phyloP scores from a whole-genome alignment of 164 flowering plant genomes.

The Euptelea pleiosperma region DNA sequence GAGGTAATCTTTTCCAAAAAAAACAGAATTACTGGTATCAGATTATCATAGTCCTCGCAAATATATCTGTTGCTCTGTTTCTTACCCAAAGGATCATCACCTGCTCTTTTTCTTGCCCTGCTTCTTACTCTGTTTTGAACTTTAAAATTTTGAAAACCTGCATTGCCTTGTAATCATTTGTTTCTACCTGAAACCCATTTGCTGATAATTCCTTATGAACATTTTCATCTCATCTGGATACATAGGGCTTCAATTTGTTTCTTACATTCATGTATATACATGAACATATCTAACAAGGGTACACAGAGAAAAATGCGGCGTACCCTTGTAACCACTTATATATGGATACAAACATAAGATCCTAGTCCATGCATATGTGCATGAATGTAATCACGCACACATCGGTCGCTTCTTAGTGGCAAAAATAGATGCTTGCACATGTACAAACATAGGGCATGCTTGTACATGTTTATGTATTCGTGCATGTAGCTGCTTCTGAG shows the following conservation, averaged over 20 bases:
- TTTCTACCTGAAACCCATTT: background rate
- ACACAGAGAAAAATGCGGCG: too few species aligned
- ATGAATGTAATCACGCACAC: too few species aligned
- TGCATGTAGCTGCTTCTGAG: background rate
- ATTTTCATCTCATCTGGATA: background rate
- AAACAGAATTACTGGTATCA: too few species aligned
- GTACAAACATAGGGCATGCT: background rate
- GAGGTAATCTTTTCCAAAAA: conserved; percentile 56
- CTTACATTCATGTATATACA: too few species aligned
- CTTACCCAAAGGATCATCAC: too few species aligned
- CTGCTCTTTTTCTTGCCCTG: background rate
- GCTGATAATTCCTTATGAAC: background rate
- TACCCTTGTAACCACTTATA: too few species aligned
- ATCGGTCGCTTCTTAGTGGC: too few species aligned
- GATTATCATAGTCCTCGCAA: background rate
- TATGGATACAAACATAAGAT: background rate
- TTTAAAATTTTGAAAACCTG: background rate
- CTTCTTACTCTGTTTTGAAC: background rate
- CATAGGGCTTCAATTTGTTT: background rate
- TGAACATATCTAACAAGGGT: too few species aligned
- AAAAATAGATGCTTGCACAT: background rate
- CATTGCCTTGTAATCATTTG: background rate
- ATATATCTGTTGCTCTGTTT: background rate
- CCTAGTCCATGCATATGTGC: background rate
- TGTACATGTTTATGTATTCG: background rate